Conservation (phyloP, 2,329 filamentous ascomycete genomes). For the Ophiocordyceps camponoti-floridani region DNA sequence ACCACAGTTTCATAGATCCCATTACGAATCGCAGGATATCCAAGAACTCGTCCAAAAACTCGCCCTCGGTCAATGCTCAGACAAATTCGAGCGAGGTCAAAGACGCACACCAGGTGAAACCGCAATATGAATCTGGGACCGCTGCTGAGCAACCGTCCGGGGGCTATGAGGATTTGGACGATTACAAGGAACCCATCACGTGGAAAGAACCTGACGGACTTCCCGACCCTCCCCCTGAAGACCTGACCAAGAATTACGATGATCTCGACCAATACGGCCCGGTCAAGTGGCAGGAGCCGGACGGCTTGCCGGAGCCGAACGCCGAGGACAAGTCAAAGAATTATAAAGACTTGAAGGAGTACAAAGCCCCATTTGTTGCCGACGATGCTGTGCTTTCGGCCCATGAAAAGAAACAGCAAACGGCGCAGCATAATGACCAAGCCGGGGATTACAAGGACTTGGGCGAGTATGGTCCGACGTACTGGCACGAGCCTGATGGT, state of each 20-base stretch:
- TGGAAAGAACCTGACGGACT: constrained; percentile 20
- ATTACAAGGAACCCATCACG: constrained; percentile 14
- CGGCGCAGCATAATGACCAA: constrained; percentile 11
- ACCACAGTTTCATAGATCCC: constrained; percentile 27
- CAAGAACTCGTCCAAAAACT: too few species aligned
- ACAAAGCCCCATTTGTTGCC: constrained; percentile 6
- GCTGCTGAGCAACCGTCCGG: constrained; percentile 18
- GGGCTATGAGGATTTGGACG: constrained; percentile 19
- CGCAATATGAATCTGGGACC: constrained; percentile 9
- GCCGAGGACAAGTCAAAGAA: constrained; percentile 13
- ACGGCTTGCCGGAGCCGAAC: constrained; percentile 8
- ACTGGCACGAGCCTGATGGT: constrained; percentile 19
- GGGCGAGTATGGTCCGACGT: constrained; percentile 15
- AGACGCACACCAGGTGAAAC: not conserved
- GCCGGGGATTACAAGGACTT: constrained; percentile 22
- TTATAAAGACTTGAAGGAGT: constrained; percentile 18
- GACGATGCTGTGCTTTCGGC: constrained; percentile 4
- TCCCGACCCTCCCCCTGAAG: constrained; percentile 12
- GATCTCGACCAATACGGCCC: constrained; percentile 17
- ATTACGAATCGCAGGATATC: constrained; percentile 34
- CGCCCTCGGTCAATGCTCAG: not conserved
- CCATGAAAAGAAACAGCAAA: constrained; percentile 4
- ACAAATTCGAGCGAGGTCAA: not conserved
- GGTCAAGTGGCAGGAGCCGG: constrained; percentile 11
- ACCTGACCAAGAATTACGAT: constrained; percentile 20